Conservation (phyloP, 2,329 filamentous ascomycete genomes). For the Lecanosticta acicola region DNA sequence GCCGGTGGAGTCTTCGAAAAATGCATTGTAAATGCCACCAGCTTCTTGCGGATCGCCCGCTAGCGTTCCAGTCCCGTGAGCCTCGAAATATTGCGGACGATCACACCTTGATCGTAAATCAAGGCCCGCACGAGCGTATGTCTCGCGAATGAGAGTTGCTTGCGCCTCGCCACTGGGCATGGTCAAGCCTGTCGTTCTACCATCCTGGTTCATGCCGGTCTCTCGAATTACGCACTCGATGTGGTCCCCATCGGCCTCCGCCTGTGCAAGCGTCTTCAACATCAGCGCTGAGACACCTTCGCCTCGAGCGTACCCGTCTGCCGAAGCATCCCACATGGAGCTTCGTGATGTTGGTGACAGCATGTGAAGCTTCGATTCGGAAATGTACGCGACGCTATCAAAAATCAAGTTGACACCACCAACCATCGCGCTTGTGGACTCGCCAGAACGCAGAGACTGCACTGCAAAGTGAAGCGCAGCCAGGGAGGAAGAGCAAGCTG, state of each 20-base stretch:
- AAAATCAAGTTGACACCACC: constrained; percentile 28
- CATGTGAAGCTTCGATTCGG: constrained; percentile 18
- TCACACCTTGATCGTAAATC: constrained; percentile 9
- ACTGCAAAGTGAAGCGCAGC: constrained; percentile 33
- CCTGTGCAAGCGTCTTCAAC: constrained; percentile 46
- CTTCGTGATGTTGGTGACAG: constrained; percentile 25
- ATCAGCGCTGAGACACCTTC: constrained; percentile 49
- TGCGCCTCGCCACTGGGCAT: constrained; percentile 36
- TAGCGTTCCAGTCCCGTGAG: constrained; percentile 34
- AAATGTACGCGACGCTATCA: constrained; percentile 10
- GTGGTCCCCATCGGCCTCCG: constrained; percentile 43
- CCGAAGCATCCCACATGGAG: constrained; percentile 34
- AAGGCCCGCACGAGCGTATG: constrained; percentile 32
- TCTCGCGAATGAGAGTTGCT: constrained; percentile 29
- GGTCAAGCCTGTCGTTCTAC: constrained; percentile 35
- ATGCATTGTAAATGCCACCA: constrained; percentile 18
- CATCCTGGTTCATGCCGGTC: constrained; percentile 35
- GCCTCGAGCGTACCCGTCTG: constrained; percentile 47
- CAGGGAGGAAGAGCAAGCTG: constrained; percentile 43
- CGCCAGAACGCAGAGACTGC: constrained; percentile 28
- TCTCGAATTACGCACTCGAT: constrained; percentile 38
- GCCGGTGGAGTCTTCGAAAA: constrained; percentile 5
- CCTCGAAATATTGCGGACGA: constrained; percentile 19
- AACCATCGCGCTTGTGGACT: constrained; percentile 19
- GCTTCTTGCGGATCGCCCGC: constrained; percentile 27